Percentiles rank a stretch among this genome's conserved stretches.
phyloP scores from a whole-genome alignment of 176 grass and related monocot genomes.

The bread wheat (Triticum aestivum) region DNA sequence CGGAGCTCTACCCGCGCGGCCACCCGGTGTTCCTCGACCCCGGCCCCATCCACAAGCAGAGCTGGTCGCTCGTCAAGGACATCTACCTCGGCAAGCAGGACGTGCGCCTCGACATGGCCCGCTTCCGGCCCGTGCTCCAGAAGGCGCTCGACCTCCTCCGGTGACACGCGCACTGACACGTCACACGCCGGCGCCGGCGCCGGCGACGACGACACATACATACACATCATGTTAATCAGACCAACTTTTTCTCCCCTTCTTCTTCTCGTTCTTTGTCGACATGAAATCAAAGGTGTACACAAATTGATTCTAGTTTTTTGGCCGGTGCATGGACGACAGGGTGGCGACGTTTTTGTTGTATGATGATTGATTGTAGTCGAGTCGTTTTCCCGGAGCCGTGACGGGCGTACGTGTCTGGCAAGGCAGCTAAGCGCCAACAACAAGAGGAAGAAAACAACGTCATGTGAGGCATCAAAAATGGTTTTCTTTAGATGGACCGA shows the following conservation, averaged over 20 bases:
- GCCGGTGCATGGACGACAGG: not conserved
- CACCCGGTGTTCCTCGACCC: constrained; percentile 71
- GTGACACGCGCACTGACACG: constrained; percentile 29
- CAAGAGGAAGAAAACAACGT: not conserved
- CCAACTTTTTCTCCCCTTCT: not conserved
- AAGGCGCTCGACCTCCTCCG: constrained; percentile 63
- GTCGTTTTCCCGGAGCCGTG: not conserved
- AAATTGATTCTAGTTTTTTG: not conserved
- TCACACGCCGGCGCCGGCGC: not conserved
- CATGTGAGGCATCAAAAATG: constrained; percentile 12
- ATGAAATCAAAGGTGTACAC: not conserved
- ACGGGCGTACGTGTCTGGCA: not conserved
- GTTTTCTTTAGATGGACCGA: not conserved
- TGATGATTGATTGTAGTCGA: not conserved
- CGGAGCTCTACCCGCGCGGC: constrained; percentile 48
- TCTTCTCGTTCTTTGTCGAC: not conserved
- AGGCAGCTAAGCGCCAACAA: not conserved
- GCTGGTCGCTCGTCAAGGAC: constrained; percentile 57
- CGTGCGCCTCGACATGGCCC: constrained; percentile 48
- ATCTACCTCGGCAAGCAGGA: constrained; percentile 75
- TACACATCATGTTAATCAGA: not conserved
- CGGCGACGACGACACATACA: not conserved
- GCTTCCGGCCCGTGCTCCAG: constrained; percentile 54
- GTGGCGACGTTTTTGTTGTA: not conserved
- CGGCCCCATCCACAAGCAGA: constrained; percentile 55